phyloP scores from a whole-genome alignment of 768 basidiomycete genomes.

The Peribolospora baueri region DNA sequence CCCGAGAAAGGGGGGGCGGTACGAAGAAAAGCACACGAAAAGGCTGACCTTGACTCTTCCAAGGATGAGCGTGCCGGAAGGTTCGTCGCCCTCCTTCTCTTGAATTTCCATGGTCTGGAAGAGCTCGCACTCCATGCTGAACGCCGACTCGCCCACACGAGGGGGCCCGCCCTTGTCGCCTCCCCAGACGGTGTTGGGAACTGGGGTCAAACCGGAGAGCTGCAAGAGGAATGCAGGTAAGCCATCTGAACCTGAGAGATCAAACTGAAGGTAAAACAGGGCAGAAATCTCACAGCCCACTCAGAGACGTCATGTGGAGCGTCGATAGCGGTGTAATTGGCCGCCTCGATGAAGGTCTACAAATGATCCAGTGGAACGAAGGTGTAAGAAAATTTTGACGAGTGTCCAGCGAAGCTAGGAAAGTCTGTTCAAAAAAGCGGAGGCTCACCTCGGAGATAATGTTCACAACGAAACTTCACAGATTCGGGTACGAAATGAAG shows the following conservation, averaged over 20 bases:
- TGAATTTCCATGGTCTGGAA: slow-evolving; percentile 6
- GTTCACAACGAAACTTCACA: slow-evolving; percentile 12
- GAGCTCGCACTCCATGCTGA: slow-evolving; percentile 22
- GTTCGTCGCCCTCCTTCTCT: slow-evolving; percentile 10
- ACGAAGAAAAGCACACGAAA: too few relatives aligned
- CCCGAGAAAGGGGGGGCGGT: too few relatives aligned
- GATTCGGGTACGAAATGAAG: slow-evolving; percentile 18
- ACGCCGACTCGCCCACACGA: slow-evolving; percentile 20
- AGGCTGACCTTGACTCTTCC: slow-evolving; percentile 15
- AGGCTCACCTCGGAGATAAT: neutral
- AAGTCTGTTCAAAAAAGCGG: neutral
- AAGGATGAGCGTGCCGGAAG: slow-evolving; percentile 13
- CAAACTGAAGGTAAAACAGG: neutral
- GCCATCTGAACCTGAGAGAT: too few relatives aligned
- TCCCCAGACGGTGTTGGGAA: slow-evolving; percentile 7
- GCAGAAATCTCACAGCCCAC: slow-evolving; percentile 18
- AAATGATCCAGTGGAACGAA: slow-evolving; percentile 23
- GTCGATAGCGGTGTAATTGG: slow-evolving; percentile 21
- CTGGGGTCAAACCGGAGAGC: slow-evolving; percentile 10
- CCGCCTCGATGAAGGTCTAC: slow-evolving; percentile 30
- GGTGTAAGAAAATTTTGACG: neutral
- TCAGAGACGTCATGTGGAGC: slow-evolving; percentile 19
- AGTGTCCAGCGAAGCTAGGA: too few relatives aligned
- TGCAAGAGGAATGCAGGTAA: neutral
- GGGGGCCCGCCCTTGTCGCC: slow-evolving; percentile 15